Evolutionary conservation across 108 stramenopile genomes (phyloP).

Genomic region (Nannochloropsis gaditana): DNA sequence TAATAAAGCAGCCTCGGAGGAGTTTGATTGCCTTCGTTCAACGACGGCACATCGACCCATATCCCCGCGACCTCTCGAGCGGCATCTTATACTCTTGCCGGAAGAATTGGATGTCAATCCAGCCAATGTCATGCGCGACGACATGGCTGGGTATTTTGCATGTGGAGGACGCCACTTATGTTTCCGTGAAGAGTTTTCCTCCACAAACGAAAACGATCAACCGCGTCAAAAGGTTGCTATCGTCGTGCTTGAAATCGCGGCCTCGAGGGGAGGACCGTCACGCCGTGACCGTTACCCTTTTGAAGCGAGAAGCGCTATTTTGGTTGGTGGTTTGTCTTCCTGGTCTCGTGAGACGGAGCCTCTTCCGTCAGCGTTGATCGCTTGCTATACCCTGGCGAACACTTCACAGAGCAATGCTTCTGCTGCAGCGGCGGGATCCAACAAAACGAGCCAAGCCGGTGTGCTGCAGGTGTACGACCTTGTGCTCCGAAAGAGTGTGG

Average conservation of each 20-base stretch:
- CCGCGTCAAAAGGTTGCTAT: neutral
- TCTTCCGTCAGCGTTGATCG: neutral
- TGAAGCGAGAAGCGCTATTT: neutral
- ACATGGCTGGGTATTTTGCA: neutral
- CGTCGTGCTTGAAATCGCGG: neutral
- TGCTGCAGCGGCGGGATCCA: neutral
- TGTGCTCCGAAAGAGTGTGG: neutral
- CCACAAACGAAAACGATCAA: neutral
- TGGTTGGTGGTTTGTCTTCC: neutral
- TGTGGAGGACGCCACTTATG: neutral
- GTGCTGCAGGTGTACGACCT: neutral
- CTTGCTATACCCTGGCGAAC: neutral
- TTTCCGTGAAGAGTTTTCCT: neutral
- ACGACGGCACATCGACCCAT: neutral
- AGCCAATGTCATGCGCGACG: neutral
- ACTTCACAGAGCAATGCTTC: neutral
- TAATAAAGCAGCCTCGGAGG: neutral
- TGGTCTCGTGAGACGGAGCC: neutral
- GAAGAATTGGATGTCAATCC: neutral
- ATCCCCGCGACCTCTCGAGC: neutral
- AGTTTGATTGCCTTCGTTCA: no score
- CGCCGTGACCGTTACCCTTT: conserved; percentile 19
- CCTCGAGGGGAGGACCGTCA: neutral
- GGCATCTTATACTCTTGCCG: neutral
- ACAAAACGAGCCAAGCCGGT: neutral